phyloP scores from a whole-genome alignment of 768 basidiomycete genomes.

The Lentinula boryana region DNA sequence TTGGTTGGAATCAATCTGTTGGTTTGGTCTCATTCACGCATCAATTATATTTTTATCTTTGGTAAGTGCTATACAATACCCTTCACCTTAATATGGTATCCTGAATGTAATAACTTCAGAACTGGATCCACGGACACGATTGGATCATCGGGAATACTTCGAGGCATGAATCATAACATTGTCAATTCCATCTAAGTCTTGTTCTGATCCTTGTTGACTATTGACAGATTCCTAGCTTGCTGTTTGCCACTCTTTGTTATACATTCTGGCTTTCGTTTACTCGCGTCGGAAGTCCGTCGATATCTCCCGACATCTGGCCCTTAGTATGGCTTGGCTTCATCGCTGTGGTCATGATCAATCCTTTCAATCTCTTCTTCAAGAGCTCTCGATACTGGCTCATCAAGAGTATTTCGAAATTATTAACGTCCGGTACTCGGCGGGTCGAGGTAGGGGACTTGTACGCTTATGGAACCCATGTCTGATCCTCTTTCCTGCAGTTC shows the following conservation, averaged over 20 bases:
- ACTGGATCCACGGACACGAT: constrained; percentile 58
- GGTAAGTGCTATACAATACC: constrained; percentile 36
- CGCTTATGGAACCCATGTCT: neutral
- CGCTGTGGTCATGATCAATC: constrained; percentile 60
- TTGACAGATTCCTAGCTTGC: constrained; percentile 67
- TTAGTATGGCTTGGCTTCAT: constrained; percentile 73
- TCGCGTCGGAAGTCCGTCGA: constrained; percentile 43
- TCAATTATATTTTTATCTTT: constrained; percentile 94
- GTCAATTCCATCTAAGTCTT: neutral
- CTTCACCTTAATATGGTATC: neutral
- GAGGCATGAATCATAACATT: constrained; percentile 29
- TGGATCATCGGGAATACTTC: constrained; percentile 76
- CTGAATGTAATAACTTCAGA: constrained; percentile 33
- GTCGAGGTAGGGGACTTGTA: constrained; percentile 58
- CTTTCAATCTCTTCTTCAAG: constrained; percentile 60
- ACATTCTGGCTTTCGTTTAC: constrained; percentile 84
- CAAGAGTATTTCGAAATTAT: constrained; percentile 52
- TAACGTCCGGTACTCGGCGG: constrained; percentile 59
- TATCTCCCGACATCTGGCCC: constrained; percentile 73
- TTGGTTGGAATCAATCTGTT: constrained; percentile 81
- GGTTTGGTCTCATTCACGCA: constrained; percentile 68
- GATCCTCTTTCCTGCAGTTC: constrained; percentile 40
- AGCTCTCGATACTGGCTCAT: constrained; percentile 80
- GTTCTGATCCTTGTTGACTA: constrained; percentile 11
- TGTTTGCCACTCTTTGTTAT: constrained; percentile 69